A percentile compares a stretch with the other conserved stretches of the same genome.
Conservation (phyloP, 345 rosid genomes). For the Limnanthes douglasii region DNA sequence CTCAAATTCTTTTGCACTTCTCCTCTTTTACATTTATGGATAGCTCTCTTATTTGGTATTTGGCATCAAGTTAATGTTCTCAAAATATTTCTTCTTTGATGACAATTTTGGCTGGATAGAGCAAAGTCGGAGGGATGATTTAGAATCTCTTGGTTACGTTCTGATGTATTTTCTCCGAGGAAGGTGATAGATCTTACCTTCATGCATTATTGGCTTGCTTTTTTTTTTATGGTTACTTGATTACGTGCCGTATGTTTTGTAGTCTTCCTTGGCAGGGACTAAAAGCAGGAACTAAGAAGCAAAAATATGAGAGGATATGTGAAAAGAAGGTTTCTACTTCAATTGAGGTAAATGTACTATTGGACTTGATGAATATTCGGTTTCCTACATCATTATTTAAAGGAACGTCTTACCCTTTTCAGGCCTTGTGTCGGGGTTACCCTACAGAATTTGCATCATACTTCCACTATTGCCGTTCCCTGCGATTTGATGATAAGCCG, state of each 20-base stretch:
- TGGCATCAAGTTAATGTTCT: not conserved
- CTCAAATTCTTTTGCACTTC: not conserved
- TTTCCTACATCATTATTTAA: not conserved
- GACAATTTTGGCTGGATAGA: slow-evolving; percentile 17
- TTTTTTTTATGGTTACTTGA: not conserved
- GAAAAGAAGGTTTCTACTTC: slow-evolving; percentile 96
- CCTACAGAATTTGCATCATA: slow-evolving; percentile 97
- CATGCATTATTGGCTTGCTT: not conserved
- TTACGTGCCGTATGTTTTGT: slow-evolving; percentile 1
- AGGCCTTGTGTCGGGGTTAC: slow-evolving; percentile 88
- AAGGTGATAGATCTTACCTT: slow-evolving; percentile 36
- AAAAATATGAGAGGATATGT: slow-evolving; percentile 90
- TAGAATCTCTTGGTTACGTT: slow-evolving; percentile 96
- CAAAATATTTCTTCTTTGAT: not conserved
- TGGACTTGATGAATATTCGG: not conserved
- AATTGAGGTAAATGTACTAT: slow-evolving; percentile 24
- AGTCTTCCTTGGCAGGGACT: slow-evolving; percentile 99
- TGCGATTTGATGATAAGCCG: slow-evolving; percentile 91
- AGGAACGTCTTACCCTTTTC: slow-evolving; percentile 6
- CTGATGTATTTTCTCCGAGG: slow-evolving; percentile 93
- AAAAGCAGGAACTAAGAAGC: slow-evolving; percentile 96
- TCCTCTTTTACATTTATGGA: not conserved
- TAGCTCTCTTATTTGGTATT: not conserved
- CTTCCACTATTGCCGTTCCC: slow-evolving; percentile 88
- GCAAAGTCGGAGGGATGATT: slow-evolving; percentile 98